phyloP scores from a whole-genome alignment of 1,139 yeast species.

The Kodamaea arcana region DNA sequence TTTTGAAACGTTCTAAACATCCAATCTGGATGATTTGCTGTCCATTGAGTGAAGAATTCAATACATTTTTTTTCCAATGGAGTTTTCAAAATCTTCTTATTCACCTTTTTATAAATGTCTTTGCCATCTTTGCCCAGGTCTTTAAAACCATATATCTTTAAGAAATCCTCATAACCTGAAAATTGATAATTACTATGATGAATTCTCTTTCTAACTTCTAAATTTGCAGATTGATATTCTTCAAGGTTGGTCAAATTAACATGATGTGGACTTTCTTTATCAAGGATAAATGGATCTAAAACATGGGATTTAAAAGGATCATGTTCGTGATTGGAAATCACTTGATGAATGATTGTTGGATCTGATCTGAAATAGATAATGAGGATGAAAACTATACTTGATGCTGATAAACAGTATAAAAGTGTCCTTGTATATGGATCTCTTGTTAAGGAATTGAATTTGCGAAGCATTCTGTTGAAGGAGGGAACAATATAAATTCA shows the following conservation, averaged over 20 bases:
- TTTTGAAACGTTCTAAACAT: conserved; percentile 14
- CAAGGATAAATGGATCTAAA: not conserved
- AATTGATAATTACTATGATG: conserved; percentile 32
- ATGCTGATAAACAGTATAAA: not conserved
- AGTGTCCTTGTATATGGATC: no score
- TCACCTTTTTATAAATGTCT: no score
- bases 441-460: no score
- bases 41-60: conserved; percentile 25
- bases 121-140: no score
- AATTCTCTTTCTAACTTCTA: conserved; percentile 16
- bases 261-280: not conserved
- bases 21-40: conserved; percentile 23
- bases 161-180: conserved; percentile 21
- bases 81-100: conserved; percentile 11
- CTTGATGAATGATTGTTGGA: not conserved
- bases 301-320: not conserved
- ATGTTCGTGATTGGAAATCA: not conserved
- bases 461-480: not conserved
- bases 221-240: conserved; percentile 11
- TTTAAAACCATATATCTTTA: conserved; percentile 10
- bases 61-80: conserved; percentile 26
- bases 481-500: not conserved
- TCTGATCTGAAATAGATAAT: not conserved
- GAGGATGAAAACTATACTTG: not conserved
- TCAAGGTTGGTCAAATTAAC: not conserved